Base-by-base conservation (phyloP, 768 basidiomycete species). In the Mycena alexandri region DNA sequence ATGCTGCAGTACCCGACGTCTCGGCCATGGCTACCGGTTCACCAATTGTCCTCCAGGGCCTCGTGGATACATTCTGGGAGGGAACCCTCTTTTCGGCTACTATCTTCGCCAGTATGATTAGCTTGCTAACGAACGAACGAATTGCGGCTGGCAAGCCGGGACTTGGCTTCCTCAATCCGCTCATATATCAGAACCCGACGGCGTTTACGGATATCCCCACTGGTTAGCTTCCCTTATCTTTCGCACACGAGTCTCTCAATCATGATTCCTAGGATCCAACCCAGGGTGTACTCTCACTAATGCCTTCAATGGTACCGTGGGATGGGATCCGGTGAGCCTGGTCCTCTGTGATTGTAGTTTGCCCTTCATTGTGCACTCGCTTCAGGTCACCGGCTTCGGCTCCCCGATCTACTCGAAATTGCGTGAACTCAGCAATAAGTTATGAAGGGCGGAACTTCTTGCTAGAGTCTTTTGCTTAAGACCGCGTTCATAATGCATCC, bases 281-380 rank as follows among this genome's bases (percentile, higher is more conserved):
- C 22, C n/a, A 10, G 7, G 11, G 10, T 12, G 34, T 36, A 5
- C 34, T 19, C n/a, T 21, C 22, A n/a, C 13, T 6, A 47, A 12
- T 2, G 21, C n/a, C 11, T 47, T 47, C 22, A 47, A 47, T 21
- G 21, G 46, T n/a, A 25, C 46, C 10, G 13, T 10, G 11, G 46
- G 46, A 7, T 47, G 46, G 46, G 21, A 47, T 22, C 46, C 46
- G 46, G 46, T 47, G n/a, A n/a, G n/a, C n/a, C n/a, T 47, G n/a
- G 21, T 21, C 19, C 22, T 47, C 8, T 47, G n/a, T n/a, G n/a
- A n/a, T n/a, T n/a, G n/a, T n/a, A n/a, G n/a, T 19, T 21, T 22
- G n/a, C n/a, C n/a, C n/a, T n/a, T 47, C 21, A 21, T 21, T 47
- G 34, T 36, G 34, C 12, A 12, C n/a, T 7, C 21, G 11, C 4